Percentiles rank a stretch among this genome's conserved stretches.
These are phyloP conservation scores for Wickerhamiella lipophila DNA, from an alignment of 805 yeast species.

Conservation along the genomic window DNA sequence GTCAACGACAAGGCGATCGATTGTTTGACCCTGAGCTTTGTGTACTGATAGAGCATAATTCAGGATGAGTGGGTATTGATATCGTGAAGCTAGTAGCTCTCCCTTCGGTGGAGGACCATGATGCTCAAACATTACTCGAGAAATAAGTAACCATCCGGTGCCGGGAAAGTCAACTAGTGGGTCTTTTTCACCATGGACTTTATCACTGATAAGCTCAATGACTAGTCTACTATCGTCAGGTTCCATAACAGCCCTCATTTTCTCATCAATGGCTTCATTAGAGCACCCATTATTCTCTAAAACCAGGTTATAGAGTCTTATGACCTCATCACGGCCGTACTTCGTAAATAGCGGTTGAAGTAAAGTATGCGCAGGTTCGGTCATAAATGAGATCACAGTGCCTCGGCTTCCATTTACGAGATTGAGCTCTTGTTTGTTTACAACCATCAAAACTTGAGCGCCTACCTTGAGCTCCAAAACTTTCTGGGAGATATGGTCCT, in stretches of 20 bases:
- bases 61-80: constrained; percentile 69
- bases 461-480: constrained; percentile 55
- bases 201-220: constrained; percentile 7
- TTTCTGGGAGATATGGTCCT: constrained; percentile 57
- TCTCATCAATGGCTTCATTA: neutral
- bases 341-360: constrained; percentile 12
- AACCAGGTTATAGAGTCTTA: neutral
- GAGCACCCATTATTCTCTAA: neutral
- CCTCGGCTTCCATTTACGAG: constrained; percentile 90
- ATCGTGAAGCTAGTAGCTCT: constrained; percentile 44
- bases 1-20: constrained; percentile 65
- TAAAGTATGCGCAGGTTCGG: constrained; percentile 14
- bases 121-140: constrained; percentile 15
- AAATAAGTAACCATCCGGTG: constrained; percentile 13
- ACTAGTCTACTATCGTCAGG: neutral
- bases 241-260: neutral
- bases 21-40: constrained; percentile 89
- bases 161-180: constrained; percentile 21
- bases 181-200: constrained; percentile 1
- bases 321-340: neutral
- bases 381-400: constrained; percentile 42
- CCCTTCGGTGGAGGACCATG: constrained; percentile 12
- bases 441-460: constrained; percentile 85
- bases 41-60: constrained; percentile 97
- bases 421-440: constrained; percentile 44